Base-by-base conservation (phyloP, 768 basidiomycete genomes). In the Xerocomellus intermedius region DNA sequence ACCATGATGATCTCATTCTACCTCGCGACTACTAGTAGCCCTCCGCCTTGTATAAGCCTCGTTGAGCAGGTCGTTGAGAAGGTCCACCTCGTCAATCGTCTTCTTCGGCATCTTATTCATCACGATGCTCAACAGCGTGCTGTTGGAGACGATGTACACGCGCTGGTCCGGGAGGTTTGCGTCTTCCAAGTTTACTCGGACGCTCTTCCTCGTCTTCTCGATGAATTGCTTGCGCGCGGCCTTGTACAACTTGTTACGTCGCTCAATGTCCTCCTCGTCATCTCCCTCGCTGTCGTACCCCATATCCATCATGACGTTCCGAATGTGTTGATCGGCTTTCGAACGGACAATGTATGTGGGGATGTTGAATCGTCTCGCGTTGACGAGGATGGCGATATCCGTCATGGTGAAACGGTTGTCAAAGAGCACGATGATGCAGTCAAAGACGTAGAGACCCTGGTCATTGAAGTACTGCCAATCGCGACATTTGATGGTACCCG, bases 61-160 rank as follows among this genome's bases (percentile, higher is more conserved):
- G 32, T 52, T 59, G 28, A 55, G 21, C 42, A 59, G 16, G 30
- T 62, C 67, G 19, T 54, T 62, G 24, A 68, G 12, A 2, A 68
- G n/a, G 2, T 65, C 60, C 38, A 64, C 19, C 47, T 68, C 66
- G 6, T 68, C 67, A 5, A 68, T 66, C 42, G 46, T 45, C 53
- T 52, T 62, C 42, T 44, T 61, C 16, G 66, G 57, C 37, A 14
- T 26, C 50, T 57, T 64, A 2, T 59, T 51, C 21, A 39, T 21
- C 49, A 71, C 56, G 35, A 69, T 46, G 26, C 28, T 50, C 37
- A 58, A 28, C 42, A 71, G n/a, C 38, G 64, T 53, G 24, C 22
- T 47, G 50, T 44, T 57, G 35, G 67, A 69, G 16, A 69, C 51
- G 24, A 70, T 63, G 36, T 70, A 70, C 7, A 70, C 69, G 5